Evolutionary conservation across 768 basidiomycete genomes (phyloP), one percentile per base, ranked within the genome.

Genomic region (Filobasidium floriforme): DNA sequence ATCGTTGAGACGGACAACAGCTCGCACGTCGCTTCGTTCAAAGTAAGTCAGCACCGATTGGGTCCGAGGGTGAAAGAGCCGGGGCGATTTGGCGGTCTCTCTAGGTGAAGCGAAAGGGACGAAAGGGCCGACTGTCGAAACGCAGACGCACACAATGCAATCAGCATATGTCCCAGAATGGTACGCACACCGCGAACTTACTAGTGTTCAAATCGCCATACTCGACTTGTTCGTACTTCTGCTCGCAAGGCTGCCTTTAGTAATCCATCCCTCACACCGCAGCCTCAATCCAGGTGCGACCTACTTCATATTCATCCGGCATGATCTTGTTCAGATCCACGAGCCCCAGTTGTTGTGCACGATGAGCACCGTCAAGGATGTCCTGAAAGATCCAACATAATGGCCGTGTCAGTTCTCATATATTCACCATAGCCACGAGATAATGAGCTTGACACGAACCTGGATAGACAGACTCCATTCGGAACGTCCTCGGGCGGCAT

Each of bases 81-180:
- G 81, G 75, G 89, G 69, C 18, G 46, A 49, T 22, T 22, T 49
- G 46, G 70, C 71, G 93, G 44, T 82, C 81, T 0, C 85, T 81
- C 75, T 94, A 90, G 92, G 93, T 0, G 90, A 92, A 3, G 93
- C 93, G 72, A 97, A 94, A 12, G 93, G 92, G 72, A 97, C 75
- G 71, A 79, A 77, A 0, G 73, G 75, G 0, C 75, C 75, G 40
- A 78, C 70, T 55, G 72, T 37, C 32, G 32, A 37, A 37, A 37
- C 32, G 75, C 1, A 75, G 61, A 66, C 73, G 71, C 19, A 55
- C 73, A 71, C 19, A 55, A 55, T 28, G 71, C 73, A 46, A 24
- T 46, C 24, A 46, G 22, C 18, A 88, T 73, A 92, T 92, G 69
- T 88, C 84, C 1, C 90, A 89, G 0, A 90, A 64, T 19, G 65